Percentiles rank a stretch among this genome's conserved stretches.
phyloP scores from a whole-genome alignment of 768 basidiomycete genomes.

The Macrolepiota dolichaula region DNA sequence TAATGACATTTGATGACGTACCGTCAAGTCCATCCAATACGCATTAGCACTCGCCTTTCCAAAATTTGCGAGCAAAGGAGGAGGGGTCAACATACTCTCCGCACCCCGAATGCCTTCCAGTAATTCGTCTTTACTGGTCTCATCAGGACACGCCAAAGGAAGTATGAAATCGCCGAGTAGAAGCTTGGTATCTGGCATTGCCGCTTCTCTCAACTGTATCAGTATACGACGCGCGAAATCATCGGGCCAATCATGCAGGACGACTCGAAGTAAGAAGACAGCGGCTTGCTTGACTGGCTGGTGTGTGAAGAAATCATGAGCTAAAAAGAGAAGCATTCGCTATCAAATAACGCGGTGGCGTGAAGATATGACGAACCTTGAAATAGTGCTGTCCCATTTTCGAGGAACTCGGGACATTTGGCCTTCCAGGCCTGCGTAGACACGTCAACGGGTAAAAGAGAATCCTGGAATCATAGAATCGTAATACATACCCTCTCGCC shows the following conservation, averaged over 20 bases:
- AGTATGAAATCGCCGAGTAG: conserved; percentile 39
- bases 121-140: conserved; percentile 15
- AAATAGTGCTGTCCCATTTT: conserved; percentile 23
- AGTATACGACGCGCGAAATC: conserved; percentile 33
- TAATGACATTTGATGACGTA: conserved; percentile 17
- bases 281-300: conserved; percentile 38
- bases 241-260: conserved; percentile 68
- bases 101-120: conserved; percentile 14
- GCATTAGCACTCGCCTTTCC: conserved; percentile 33
- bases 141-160: conserved; percentile 31
- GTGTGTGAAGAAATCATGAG: conserved; percentile 33
- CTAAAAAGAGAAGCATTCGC: conserved; percentile 12
- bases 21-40: conserved; percentile 32
- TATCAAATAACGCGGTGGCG: background rate
- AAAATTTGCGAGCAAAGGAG: conserved; percentile 35
- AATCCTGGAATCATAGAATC: too few species aligned
- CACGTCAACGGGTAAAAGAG: background rate
- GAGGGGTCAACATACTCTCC: conserved; percentile 20
- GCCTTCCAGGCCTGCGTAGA: conserved; percentile 17
- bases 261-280: conserved; percentile 54
- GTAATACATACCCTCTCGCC: conserved; percentile 36
- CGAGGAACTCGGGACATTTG: conserved; percentile 21
- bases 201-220: conserved; percentile 30
- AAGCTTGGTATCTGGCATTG: conserved; percentile 31
- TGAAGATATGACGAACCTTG: conserved; percentile 19